Evolutionary conservation across 164 flowering plant species (phyloP).

Genomic region (Annona cherimola): DNA sequence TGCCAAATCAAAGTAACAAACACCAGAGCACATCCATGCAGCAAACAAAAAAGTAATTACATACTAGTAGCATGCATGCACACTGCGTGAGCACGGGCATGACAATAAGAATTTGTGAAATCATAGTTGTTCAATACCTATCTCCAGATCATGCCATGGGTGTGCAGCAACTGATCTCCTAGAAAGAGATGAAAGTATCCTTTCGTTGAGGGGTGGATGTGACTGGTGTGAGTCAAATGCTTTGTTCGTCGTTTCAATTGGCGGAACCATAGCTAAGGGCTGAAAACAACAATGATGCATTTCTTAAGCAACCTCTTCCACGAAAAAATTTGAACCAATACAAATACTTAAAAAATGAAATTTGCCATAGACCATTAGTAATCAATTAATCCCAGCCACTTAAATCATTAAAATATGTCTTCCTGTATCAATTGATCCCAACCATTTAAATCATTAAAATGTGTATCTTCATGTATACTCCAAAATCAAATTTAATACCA

Average conservation of each 20-base stretch:
- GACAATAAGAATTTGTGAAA: not conserved
- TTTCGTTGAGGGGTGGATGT: slow-evolving; percentile 67
- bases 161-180: slow-evolving; percentile 79
- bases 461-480: not conserved
- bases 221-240: slow-evolving; percentile 14
- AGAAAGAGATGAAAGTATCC: slow-evolving; percentile 74
- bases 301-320: not conserved
- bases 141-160: slow-evolving; percentile 97
- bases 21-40: too few species aligned
- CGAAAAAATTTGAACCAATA: not conserved
- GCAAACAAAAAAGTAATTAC: too few species aligned
- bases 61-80: too few species aligned
- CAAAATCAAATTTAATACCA: not conserved
- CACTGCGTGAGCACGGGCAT: not conserved
- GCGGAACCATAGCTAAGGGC: slow-evolving; percentile 46
- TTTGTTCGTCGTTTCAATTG: slow-evolving; percentile 32
- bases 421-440: not conserved
- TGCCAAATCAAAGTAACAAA: too few species aligned
- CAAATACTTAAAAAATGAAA: not conserved
- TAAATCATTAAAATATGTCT: not conserved
- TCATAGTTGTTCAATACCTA: slow-evolving; percentile 36
- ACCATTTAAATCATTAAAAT: not conserved
- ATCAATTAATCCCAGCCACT: not conserved
- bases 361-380: not conserved
- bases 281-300: slow-evolving; percentile 4